Percentiles rank a stretch among this genome's conserved stretches.
Conservation (phyloP, 768 basidiomycete genomes). For the Rhizopogon roseolus region DNA sequence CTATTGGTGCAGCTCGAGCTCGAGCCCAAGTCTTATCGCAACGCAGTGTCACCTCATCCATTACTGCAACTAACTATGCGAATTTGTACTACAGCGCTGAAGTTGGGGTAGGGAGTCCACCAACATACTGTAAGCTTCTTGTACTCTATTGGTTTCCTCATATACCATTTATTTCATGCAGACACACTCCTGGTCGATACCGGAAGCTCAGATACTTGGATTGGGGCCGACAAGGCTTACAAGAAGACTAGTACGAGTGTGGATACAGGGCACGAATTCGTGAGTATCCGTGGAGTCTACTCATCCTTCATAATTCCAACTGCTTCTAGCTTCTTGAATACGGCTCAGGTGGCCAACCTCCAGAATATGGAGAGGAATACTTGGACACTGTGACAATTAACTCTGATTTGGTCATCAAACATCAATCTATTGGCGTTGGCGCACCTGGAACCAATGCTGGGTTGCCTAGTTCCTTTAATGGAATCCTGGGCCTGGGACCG, state of each 20-base stretch:
- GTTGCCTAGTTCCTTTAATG: constrained; percentile 32
- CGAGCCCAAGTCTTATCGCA: not conserved
- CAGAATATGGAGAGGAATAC: too few species aligned
- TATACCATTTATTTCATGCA: not conserved
- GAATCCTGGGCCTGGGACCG: constrained; percentile 34
- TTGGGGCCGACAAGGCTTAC: constrained; percentile 44
- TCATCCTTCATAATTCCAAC: not conserved
- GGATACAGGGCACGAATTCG: constrained; percentile 27
- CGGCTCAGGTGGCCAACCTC: too few species aligned
- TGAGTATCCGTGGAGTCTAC: constrained; percentile 4
- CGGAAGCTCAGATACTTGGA: constrained; percentile 46
- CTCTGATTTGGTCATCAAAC: too few species aligned
- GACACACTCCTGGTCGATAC: constrained; percentile 11
- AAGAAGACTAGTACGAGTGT: constrained; percentile 37
- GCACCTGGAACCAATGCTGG: too few species aligned
- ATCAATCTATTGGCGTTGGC: too few species aligned
- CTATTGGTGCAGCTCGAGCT: constrained; percentile 1
- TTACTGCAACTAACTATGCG: constrained; percentile 11
- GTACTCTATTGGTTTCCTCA: not conserved
- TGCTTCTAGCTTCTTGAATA: too few species aligned
- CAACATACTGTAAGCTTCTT: constrained; percentile 8
- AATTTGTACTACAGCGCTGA: constrained; percentile 6
- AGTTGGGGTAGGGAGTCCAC: constrained; percentile 10
- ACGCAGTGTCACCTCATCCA: not conserved
- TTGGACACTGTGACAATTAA: too few species aligned